Evolutionary conservation across 1,284 basidiomycete genomes (phyloP).

Genomic region (Apiotrichum porosum): DNA sequence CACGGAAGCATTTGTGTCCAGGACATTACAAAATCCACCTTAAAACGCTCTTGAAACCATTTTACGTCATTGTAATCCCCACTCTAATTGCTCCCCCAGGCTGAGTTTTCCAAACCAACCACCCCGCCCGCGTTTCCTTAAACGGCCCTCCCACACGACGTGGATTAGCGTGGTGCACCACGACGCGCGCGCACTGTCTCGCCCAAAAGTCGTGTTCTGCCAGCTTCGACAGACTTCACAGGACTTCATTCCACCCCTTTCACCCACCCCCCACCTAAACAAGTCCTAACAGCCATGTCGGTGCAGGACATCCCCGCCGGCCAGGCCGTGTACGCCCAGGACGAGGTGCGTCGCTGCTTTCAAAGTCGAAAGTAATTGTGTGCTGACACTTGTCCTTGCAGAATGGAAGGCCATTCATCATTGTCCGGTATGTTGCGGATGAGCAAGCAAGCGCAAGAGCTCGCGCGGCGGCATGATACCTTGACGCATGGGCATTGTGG

Average conservation of each 20-base stretch:
- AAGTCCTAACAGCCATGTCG: slow-evolving; percentile 27
- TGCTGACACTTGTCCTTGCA: slow-evolving; percentile 46
- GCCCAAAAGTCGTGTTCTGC: slow-evolving; percentile 5
- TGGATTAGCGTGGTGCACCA: too few species aligned
- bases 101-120: too few species aligned
- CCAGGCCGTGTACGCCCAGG: slow-evolving; percentile 78
- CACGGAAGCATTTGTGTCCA: too few species aligned
- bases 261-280: not conserved
- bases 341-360: slow-evolving; percentile 61
- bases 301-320: slow-evolving; percentile 48
- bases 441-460: too few species aligned
- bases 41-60: too few species aligned
- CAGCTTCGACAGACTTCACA: slow-evolving; percentile 6
- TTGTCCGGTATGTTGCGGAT: slow-evolving; percentile 60
- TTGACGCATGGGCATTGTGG: too few species aligned
- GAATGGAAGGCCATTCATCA: slow-evolving; percentile 97
- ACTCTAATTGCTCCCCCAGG: too few species aligned
- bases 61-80: too few species aligned
- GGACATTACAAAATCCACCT: slow-evolving; percentile 2
- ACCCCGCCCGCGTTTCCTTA: too few species aligned
- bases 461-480: too few species aligned
- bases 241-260: not conserved
- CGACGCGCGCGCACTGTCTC: too few species aligned
- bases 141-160: too few species aligned
- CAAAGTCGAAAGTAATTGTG: not conserved